Base-by-base conservation (phyloP, 2,329 filamentous ascomycete genomes). In the Microcyclospora tardicrescens region DNA sequence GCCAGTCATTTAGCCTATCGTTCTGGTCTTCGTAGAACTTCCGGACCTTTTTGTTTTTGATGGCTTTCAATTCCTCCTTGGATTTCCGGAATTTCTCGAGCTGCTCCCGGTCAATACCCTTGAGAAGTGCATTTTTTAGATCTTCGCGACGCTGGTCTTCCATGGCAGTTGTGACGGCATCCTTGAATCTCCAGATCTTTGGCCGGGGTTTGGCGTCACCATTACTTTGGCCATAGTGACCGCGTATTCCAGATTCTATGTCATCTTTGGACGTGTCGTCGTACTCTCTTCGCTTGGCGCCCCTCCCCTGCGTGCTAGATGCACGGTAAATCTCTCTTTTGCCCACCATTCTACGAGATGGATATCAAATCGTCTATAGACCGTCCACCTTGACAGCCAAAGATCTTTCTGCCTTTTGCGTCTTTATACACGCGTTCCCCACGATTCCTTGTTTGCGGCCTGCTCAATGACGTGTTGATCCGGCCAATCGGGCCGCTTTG, bases 21-120 rank as follows among this genome's bases (percentile, higher is more conserved):
- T 77, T 77, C 48, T 75, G 72, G 11, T 60, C 58, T 44, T 70
- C 61, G 54, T 76, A 77, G 48, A 73, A 77, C 2, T 54, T 46
- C 12, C 67, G 60, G n/a, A 76, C 49, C 33, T 66, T 66, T 51
- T 73, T 73, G 40, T 67, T 64, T 49, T 66, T 63, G 42, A 75
- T 69, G 6, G 48, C 51, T 54, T 73, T 72, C 32, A 75, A 53
- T 57, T 73, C 65, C n/a, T 69, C 63, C 2, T 70, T 63, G 28
- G 58, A 66, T 50, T 70, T 72, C 14, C 70, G 58, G 47, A 59
- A 72, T 28, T 62, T 57, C 49, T 75, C 69, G 13, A 73, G 55
- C 6, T 58, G 57, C 6, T 66, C 57, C 11, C 62, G 57, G 28
- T 71, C 61, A 28, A 73, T 61, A 19, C 62, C 63, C 2, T 66